Conservation (phyloP, 129 eudicot genomes). For the Artemisia argyi region DNA sequence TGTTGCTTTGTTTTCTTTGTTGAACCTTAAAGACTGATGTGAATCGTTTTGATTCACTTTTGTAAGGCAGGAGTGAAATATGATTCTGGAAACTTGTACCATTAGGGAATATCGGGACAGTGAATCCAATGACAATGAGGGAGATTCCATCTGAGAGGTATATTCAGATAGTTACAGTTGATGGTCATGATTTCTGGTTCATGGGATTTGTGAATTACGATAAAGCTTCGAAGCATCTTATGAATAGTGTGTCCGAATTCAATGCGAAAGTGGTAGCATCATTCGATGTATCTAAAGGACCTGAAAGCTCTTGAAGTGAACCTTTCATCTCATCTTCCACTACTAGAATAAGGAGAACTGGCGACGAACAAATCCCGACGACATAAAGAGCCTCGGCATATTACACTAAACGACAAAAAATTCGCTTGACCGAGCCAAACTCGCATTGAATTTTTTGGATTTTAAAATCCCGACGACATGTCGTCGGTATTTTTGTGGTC, state of each 20-base stretch:
- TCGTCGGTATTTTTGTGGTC: no score
- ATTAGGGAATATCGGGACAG: constrained; percentile 51
- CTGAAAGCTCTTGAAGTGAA: no score
- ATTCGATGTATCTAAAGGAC: no score
- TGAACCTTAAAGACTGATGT: constrained; percentile 23
- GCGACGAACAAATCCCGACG: no score
- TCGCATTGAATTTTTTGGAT: no score
- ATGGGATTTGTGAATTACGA: constrained; percentile 92
- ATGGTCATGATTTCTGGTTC: constrained; percentile 91
- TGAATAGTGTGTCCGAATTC: constrained; percentile 41
- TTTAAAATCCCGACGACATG: no score
- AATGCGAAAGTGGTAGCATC: constrained; percentile 16
- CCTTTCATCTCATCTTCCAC: no score
- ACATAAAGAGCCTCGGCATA: no score
- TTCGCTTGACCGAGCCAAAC: no score
- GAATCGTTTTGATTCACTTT: constrained; percentile 75
- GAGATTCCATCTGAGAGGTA: constrained; percentile 60
- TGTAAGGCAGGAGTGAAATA: constrained; percentile 18
- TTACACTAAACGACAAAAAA: no score
- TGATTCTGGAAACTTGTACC: no score
- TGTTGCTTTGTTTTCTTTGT: constrained; percentile 20
- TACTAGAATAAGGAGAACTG: no score
- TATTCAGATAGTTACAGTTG: constrained; percentile 59
- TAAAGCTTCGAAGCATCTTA: constrained; percentile 72
- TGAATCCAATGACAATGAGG: constrained; percentile 69